phyloP scores from a whole-genome alignment of 2,329 filamentous ascomycete genomes.

The Fusarium austroafricanum region DNA sequence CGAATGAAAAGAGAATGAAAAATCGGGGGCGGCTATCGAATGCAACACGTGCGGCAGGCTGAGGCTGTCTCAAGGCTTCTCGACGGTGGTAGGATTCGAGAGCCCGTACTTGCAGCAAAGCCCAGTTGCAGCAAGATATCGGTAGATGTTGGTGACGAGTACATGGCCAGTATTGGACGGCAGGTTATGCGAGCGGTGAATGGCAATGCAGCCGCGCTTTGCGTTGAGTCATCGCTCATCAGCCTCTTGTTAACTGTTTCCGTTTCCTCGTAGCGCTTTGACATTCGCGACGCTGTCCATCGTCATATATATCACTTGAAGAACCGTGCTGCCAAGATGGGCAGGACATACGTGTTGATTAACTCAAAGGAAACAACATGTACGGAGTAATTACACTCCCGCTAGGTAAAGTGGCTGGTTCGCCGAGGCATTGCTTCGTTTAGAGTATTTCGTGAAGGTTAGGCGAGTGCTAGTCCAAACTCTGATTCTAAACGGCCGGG shows the following conservation, averaged over 20 bases:
- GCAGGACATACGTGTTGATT: background rate
- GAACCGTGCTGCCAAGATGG: background rate
- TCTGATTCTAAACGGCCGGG: conserved; percentile 6
- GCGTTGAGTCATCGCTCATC: conserved; percentile 4
- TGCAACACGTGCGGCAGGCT: conserved; percentile 23
- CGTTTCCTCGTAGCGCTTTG: conserved; percentile 9
- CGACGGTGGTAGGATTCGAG: background rate
- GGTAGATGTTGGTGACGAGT: conserved; percentile 16
- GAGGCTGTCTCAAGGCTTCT: conserved; percentile 12
- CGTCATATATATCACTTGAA: background rate
- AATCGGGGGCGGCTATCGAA: background rate
- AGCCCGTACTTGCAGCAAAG: conserved; percentile 1
- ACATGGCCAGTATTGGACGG: background rate
- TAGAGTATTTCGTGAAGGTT: conserved; percentile 6
- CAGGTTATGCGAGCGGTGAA: background rate
- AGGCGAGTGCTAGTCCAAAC: conserved; percentile 22
- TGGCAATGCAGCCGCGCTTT: conserved; percentile 30
- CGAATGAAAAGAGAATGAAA: conserved; percentile 15
- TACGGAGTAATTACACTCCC: no score
- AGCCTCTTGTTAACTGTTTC: background rate
- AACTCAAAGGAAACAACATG: background rate
- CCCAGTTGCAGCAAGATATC: background rate
- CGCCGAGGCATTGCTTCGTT: background rate
- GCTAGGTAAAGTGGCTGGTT: background rate
- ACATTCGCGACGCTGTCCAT: background rate